Evolutionary conservation across 169 alveolate genomes (phyloP).

Genomic region (Toxoplasma gondii): DNA sequence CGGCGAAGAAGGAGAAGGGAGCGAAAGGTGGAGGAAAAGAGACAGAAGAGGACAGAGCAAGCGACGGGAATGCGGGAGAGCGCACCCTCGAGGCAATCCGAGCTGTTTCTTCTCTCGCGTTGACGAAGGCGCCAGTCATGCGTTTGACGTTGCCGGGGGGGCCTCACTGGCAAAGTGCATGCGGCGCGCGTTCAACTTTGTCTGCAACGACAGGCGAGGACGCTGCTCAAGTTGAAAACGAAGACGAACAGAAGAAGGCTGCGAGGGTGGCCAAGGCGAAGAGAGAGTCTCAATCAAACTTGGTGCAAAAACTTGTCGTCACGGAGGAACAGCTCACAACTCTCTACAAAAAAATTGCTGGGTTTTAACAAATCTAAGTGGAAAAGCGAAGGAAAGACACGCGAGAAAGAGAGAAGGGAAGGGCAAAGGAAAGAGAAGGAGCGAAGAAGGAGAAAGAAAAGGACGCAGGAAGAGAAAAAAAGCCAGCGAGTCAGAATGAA

Average conservation of each 20-base stretch:
- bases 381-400: neutral
- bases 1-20: too few species aligned
- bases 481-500: too few species aligned
- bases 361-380: neutral
- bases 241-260: neutral
- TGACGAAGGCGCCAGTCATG: neutral
- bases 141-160: neutral
- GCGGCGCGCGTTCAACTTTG: neutral
- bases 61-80: neutral
- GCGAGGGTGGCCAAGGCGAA: neutral
- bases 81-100: neutral
- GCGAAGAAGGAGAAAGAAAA: neutral
- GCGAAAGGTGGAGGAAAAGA: neutral
- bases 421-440: neutral
- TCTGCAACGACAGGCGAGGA: neutral
- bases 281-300: neutral
- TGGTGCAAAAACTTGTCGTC: conserved; percentile 19
- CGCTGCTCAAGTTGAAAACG: neutral
- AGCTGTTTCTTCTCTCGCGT: neutral
- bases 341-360: conserved; percentile 34
- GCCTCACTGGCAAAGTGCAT: neutral
- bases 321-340: conserved; percentile 32
- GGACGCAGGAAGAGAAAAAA: too few species aligned
- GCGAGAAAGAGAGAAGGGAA: neutral
- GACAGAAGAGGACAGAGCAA: neutral